A percentile compares a stretch with the other conserved stretches of the same genome.
phyloP scores from a whole-genome alignment of 257 asterid genomes.

The Rubia yunnanensis region DNA sequence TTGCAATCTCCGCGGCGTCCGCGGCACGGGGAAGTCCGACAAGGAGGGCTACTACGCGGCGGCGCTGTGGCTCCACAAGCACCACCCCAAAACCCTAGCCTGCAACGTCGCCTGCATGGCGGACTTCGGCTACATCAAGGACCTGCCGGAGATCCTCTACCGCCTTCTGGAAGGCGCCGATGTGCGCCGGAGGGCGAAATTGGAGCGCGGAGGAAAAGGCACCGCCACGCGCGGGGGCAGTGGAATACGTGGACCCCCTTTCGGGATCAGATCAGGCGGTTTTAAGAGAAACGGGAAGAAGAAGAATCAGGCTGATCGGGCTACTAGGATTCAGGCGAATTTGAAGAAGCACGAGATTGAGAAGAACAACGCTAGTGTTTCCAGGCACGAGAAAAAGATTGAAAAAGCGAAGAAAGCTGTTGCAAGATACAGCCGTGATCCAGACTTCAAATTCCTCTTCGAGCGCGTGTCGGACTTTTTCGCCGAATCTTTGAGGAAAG shows the following conservation, averaged over 20 bases:
- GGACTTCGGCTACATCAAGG: slow-evolving; percentile 47
- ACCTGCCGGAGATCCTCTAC: slow-evolving; percentile 45
- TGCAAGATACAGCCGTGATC: slow-evolving; percentile 4
- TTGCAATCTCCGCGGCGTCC: slow-evolving; percentile 43
- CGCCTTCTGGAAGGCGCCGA: slow-evolving; percentile 43
- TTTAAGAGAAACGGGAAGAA: background rate
- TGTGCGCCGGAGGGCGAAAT: slow-evolving; percentile 15
- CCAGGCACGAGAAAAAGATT: slow-evolving; percentile 8
- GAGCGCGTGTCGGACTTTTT: slow-evolving; percentile 14
- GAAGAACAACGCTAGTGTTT: slow-evolving; percentile 1
- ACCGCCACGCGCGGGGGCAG: background rate
- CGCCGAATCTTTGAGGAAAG: slow-evolving; percentile 5
- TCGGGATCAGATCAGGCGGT: slow-evolving; percentile 1
- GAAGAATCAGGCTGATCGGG: background rate
- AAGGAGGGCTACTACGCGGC: slow-evolving; percentile 41
- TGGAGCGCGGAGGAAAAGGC: slow-evolving; percentile 7
- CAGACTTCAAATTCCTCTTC: slow-evolving; percentile 11
- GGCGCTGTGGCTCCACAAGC: slow-evolving; percentile 37
- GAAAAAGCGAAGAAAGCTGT: slow-evolving; percentile 11
- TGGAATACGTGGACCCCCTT: background rate
- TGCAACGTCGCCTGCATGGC: slow-evolving; percentile 30
- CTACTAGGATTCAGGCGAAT: background rate
- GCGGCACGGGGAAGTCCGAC: slow-evolving; percentile 52
- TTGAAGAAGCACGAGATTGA: slow-evolving; percentile 1
- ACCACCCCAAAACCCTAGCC: slow-evolving; percentile 50